These are phyloP conservation scores for Rhizopogon rudus DNA, from an alignment of 768 basidiomycete species.

Conservation along the genomic window DNA sequence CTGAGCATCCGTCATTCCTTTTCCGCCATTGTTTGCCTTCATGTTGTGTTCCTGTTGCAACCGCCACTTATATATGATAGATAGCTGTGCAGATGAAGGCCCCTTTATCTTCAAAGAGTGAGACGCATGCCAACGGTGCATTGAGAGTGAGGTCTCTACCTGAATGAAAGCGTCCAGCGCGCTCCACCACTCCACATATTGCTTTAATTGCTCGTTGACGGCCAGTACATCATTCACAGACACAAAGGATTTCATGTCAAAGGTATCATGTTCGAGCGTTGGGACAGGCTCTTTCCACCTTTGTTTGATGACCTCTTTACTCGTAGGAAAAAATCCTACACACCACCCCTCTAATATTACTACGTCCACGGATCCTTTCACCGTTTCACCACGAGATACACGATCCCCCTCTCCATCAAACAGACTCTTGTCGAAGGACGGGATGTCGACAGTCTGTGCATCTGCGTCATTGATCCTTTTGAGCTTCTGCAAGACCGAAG, in stretches of 20 bases:
- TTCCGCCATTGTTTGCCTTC: constrained; percentile 80
- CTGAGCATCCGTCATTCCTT: constrained; percentile 84
- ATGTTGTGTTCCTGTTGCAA: constrained; percentile 86
- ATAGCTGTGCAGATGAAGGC: constrained; percentile 29
- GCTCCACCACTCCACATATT: constrained; percentile 66
- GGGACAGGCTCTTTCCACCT: constrained; percentile 39
- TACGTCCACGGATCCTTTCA: constrained; percentile 61
- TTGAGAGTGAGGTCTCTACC: constrained; percentile 35
- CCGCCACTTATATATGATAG: constrained; percentile 82
- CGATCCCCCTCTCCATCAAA: constrained; percentile 85
- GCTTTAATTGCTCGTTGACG: constrained; percentile 56
- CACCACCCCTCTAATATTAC: constrained; percentile 97
- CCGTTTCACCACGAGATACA: constrained; percentile 33
- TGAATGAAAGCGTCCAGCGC: constrained; percentile 73
- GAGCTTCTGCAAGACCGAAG: constrained; percentile 45
- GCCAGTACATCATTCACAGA: constrained; percentile 50
- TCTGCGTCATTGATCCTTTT: constrained; percentile 31
- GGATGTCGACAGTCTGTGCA: constrained; percentile 43
- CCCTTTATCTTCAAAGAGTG: constrained; percentile 34
- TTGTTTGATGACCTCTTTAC: constrained; percentile 41
- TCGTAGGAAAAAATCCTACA: constrained; percentile 76
- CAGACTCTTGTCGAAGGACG: constrained; percentile 85
- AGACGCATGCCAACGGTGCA: not conserved
- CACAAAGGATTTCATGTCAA: constrained; percentile 32
- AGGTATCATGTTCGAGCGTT: constrained; percentile 19